Percentiles rank a stretch among this genome's conserved stretches.
Evolutionary conservation across 495 filamentous ascomycete genomes (phyloP).

Genomic region (Xylaria nigripes): DNA sequence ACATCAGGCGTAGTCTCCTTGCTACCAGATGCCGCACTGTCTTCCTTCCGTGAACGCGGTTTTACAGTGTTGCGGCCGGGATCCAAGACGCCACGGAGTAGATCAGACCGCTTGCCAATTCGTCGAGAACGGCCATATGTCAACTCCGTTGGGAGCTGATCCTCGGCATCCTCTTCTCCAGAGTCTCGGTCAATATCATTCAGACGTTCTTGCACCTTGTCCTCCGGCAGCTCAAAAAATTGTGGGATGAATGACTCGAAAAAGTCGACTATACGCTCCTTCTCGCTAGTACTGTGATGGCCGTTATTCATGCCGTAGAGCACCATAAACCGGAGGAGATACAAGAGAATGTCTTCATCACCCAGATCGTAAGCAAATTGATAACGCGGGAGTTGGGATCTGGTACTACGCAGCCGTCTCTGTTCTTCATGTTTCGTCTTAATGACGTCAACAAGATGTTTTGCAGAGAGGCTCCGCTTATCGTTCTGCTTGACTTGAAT

Average conservation of each 20-base stretch:
- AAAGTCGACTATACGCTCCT: constrained; percentile 68
- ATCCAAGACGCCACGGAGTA: constrained; percentile 82
- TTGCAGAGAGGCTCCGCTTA: constrained; percentile 81
- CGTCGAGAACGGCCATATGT: constrained; percentile 55
- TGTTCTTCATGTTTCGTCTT: constrained; percentile 83
- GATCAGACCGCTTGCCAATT: constrained; percentile 66
- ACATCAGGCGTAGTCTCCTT: constrained; percentile 81
- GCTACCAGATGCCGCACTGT: constrained; percentile 62
- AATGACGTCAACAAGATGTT: constrained; percentile 77
- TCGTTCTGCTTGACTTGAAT: constrained; percentile 74
- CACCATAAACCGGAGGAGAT: constrained; percentile 72
- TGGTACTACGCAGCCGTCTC: constrained; percentile 54
- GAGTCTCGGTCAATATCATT: constrained; percentile 57
- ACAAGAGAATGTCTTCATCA: constrained; percentile 72
- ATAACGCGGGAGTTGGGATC: constrained; percentile 51
- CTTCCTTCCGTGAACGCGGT: constrained; percentile 59
- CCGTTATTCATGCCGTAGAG: constrained; percentile 62
- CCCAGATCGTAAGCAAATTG: constrained; percentile 67
- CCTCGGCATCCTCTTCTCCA: constrained; percentile 63
- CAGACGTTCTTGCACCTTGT: constrained; percentile 67
- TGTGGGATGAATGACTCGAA: constrained; percentile 79
- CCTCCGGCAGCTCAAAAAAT: constrained; percentile 79
- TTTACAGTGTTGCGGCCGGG: constrained; percentile 58
- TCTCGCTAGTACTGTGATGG: constrained; percentile 60
- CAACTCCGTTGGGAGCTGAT: constrained; percentile 44